Conservation (phyloP, 208 protist genomes). For the Spironucleus salmonicida region DNA sequence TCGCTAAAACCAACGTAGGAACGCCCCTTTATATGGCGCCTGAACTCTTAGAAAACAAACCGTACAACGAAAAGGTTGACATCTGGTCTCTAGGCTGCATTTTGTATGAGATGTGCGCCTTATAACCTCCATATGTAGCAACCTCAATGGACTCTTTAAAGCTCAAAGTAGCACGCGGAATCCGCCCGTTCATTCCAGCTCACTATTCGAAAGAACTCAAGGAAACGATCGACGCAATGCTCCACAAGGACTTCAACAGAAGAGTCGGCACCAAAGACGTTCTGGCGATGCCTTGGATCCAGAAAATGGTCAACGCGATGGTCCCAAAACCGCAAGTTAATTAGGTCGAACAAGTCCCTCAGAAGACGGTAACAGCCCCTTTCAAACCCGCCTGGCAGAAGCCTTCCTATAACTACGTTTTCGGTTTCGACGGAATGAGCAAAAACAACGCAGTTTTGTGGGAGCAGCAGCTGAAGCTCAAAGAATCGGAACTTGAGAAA, state of each 20-base stretch:
- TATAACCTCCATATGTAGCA: constrained; percentile 19
- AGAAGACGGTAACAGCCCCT: too few species aligned
- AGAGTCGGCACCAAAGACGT: constrained; percentile 48
- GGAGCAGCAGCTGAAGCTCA: too few species aligned
- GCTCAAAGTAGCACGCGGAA: constrained; percentile 63
- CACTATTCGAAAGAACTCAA: constrained; percentile 54
- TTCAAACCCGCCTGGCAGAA: too few species aligned
- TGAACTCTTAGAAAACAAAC: constrained; percentile 67
- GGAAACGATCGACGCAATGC: constrained; percentile 38
- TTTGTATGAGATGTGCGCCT: not conserved
- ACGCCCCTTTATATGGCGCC: constrained; percentile 64
- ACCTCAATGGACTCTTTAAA: constrained; percentile 72
- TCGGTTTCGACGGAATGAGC: too few species aligned
- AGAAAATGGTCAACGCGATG: constrained; percentile 38
- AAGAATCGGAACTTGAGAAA: too few species aligned
- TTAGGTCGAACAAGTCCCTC: too few species aligned
- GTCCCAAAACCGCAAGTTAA: too few species aligned
- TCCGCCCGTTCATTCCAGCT: constrained; percentile 57
- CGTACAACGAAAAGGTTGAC: constrained; percentile 70
- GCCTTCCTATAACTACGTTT: too few species aligned
- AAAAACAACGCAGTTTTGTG: too few species aligned
- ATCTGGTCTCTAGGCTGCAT: constrained; percentile 69
- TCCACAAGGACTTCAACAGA: constrained; percentile 41
- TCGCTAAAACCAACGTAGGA: constrained; percentile 30
- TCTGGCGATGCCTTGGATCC: constrained; percentile 40